Conservation (phyloP, 2,329 filamentous ascomycete species). For the Aureobasidium pullulans region DNA sequence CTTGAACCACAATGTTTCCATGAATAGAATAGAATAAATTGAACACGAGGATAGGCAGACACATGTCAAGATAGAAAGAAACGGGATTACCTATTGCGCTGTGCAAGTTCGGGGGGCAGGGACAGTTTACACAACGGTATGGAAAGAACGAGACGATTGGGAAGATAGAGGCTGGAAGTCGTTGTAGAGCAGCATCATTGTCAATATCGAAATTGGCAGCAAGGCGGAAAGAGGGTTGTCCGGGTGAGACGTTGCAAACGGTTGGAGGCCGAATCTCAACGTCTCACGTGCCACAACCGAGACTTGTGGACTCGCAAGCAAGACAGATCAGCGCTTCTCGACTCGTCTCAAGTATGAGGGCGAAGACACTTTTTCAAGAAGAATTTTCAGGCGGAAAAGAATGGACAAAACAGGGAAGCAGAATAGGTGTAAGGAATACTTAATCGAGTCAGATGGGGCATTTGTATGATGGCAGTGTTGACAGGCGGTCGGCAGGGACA, state of each 20-base stretch:
- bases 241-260: neutral
- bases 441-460: neutral
- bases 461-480: conserved; percentile 1
- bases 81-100: neutral
- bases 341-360: neutral
- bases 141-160: neutral
- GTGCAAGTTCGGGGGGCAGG: neutral
- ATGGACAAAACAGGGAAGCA: neutral
- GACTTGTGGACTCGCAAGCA: neutral
- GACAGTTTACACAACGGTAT: neutral
- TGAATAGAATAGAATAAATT: neutral
- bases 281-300: conserved; percentile 8
- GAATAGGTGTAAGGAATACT: neutral
- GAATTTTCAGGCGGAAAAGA: neutral
- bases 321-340: neutral
- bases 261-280: conserved; percentile 3
- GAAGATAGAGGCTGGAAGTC: neutral
- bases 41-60: neutral
- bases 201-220: neutral
- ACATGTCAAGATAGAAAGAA: neutral
- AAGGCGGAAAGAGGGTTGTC: neutral
- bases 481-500: neutral
- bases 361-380: neutral
- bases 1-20: neutral
- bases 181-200: neutral